Percentiles rank a stretch among this genome's conserved stretches.
These are phyloP conservation scores for Botrytis pseudocinerea DNA, from an alignment of 2,329 filamentous ascomycete genomes.

Conservation along the genomic window DNA sequence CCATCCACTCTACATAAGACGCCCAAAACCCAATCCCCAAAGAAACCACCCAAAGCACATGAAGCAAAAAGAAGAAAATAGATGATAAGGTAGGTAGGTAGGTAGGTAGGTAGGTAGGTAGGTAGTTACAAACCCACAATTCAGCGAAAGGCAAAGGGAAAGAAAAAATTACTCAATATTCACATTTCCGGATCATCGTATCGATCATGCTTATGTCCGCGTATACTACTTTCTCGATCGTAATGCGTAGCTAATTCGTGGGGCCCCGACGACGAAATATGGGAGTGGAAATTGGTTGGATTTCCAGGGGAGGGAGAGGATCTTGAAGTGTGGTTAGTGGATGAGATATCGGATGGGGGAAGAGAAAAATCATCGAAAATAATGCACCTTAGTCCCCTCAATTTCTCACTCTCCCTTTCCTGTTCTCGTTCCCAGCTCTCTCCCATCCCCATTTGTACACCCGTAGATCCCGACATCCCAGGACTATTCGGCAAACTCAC, in stretches of 20 bases:
- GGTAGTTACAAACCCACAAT: not conserved
- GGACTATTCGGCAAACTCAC: conserved; percentile 2
- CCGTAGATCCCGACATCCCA: not conserved
- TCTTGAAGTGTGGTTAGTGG: not conserved
- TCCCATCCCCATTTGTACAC: not conserved
- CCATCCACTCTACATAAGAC: not conserved
- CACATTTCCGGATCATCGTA: conserved; percentile 19
- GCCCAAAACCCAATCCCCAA: not conserved
- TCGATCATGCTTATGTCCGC: conserved; percentile 1
- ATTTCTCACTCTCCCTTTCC: not conserved
- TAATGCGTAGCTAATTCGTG: conserved; percentile 9
- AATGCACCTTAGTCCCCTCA: not conserved
- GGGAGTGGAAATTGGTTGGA: not conserved
- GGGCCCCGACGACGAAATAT: not conserved
- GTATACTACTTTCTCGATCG: not conserved
- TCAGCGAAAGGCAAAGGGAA: not conserved
- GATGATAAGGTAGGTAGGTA: not conserved
- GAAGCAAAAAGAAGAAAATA: not conserved
- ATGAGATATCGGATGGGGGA: not conserved
- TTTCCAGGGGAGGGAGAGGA: not conserved
- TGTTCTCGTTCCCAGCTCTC: not conserved
- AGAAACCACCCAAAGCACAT: not conserved
- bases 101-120: not conserved
- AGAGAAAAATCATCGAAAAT: not conserved
- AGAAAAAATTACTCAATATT: conserved; percentile 17